Base-by-base conservation (phyloP, 257 asterid genomes). In the Nicotiana otophora region DNA sequence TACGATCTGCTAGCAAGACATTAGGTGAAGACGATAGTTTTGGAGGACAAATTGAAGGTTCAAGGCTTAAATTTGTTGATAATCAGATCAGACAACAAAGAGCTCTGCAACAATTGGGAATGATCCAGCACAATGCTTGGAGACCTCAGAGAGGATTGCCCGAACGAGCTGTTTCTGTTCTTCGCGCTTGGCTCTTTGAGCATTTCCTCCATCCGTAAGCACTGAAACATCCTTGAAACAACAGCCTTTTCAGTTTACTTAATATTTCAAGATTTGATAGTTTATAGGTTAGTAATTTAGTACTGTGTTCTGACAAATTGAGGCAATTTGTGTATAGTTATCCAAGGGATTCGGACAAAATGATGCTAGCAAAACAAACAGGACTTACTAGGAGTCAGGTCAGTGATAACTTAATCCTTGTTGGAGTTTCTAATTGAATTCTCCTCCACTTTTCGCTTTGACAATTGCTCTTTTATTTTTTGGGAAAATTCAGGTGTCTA, bases 311-410 rank as follows among this genome's bases (percentile, higher is more conserved):
- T 33, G 36, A 68, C 30, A 9, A 0, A 14, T 60, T 80, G 51
- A 63, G 57, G 26, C 63, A 3, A 70, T 67, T n/a, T 46, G 69
- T 17, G 33, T 69, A 54, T 92, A 96, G 99, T 19, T 96, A 96
- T 81, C 99, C 99, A 5, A 96, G 94, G 94, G 99, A 96, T 83
- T 94, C 99, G 0, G 99, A 96, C 84, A 96, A 96, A 87, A 39
- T 91, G 87, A 93, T 96, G 97, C 98, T 96, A 74, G 99, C 99
- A 7, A 96, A 96, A 78, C 98, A 96, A 77, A 92, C 99, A 0
- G 98, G 99, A 58, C 99, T 96, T 82, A 93, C 98, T 26, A 91
- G 98, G 89, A 93, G 99, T 85, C 99, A 96, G 98, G 99, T 95
- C 81, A 42, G 31, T 31, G 39, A 72, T 10, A 36, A 31, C 31